Evolutionary conservation across 176 grass and related monocot genomes (phyloP).

Genomic region (Panicum miliaceum): DNA sequence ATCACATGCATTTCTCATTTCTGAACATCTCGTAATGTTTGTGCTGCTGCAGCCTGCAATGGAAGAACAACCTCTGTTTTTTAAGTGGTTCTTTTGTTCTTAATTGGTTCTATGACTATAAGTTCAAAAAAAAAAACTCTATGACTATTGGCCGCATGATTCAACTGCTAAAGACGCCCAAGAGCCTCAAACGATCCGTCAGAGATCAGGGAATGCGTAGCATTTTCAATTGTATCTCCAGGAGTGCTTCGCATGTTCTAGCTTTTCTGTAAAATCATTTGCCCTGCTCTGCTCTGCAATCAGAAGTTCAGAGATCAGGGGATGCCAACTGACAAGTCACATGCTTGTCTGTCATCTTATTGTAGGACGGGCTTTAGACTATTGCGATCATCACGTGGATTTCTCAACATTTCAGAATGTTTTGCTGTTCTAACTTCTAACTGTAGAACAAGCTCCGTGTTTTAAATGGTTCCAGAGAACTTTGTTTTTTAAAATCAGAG

Average conservation of each 20-base stretch:
- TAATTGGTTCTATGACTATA: too few species aligned
- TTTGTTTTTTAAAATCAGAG: not conserved
- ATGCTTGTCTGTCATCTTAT: not conserved
- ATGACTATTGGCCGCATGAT: too few species aligned
- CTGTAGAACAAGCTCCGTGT: not conserved
- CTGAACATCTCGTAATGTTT: too few species aligned
- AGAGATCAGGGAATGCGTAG: not conserved
- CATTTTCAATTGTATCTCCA: not conserved
- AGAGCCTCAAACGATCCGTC: too few species aligned
- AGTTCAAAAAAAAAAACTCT: too few species aligned
- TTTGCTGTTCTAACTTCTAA: not conserved
- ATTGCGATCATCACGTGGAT: not conserved
- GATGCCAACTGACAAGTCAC: not conserved
- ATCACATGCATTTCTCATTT: too few species aligned
- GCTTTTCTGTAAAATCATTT: not conserved
- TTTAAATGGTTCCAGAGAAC: not conserved
- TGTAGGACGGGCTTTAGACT: not conserved
- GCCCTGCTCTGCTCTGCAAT: too few species aligned
- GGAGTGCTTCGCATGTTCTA: not conserved
- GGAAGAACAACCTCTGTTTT: too few species aligned
- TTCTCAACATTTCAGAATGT: not conserved
- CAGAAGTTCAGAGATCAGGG: not conserved
- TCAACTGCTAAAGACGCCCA: too few species aligned
- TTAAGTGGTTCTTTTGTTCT: too few species aligned
- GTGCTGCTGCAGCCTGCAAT: too few species aligned